A percentile compares a stretch with the other conserved stretches of the same genome.
Conservation (phyloP, 2,329 filamentous ascomycete species). For the Ceratocystis cubensis region DNA sequence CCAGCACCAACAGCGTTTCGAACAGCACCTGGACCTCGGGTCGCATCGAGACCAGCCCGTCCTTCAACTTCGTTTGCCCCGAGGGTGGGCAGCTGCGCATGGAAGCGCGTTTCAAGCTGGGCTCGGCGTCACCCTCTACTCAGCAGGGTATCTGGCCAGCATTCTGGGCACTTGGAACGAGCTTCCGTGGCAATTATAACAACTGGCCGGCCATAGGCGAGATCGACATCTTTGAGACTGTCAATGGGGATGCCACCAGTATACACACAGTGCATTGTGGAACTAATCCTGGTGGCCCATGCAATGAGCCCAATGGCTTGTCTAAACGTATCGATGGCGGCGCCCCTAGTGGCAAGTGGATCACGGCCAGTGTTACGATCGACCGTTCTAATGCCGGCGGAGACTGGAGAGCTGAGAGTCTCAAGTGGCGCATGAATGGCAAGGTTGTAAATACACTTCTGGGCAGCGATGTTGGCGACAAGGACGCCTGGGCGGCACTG, state of each 20-base stretch:
- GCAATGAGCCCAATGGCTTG: conserved; percentile 32
- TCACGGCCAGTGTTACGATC: conserved; percentile 28
- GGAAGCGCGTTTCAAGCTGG: conserved; percentile 31
- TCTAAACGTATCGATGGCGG: conserved; percentile 20
- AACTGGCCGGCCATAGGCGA: conserved; percentile 35
- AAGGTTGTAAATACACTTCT: conserved; percentile 25
- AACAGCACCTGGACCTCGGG: conserved; percentile 33
- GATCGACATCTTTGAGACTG: conserved; percentile 35
- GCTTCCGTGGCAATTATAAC: conserved; percentile 30
- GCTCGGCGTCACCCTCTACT: conserved; percentile 23
- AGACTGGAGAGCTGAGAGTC: conserved; percentile 26
- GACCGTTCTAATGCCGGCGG: conserved; percentile 25
- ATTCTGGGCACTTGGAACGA: conserved; percentile 35
- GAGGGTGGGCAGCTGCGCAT: conserved; percentile 29
- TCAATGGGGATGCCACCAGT: conserved; percentile 30
- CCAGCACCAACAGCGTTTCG: conserved; percentile 20
- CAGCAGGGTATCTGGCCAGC: conserved; percentile 36
- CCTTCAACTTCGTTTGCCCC: conserved; percentile 29
- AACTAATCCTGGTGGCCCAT: conserved; percentile 30
- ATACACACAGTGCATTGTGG: conserved; percentile 35
- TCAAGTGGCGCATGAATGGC: conserved; percentile 31
- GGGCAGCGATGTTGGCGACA: conserved; percentile 25
- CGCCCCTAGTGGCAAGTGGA: conserved; percentile 27
- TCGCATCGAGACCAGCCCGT: conserved; percentile 32
- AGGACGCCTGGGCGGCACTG: conserved; percentile 27